phyloP scores from a whole-genome alignment of 2,329 filamentous ascomycete genomes.

The Penicillium sp. region DNA sequence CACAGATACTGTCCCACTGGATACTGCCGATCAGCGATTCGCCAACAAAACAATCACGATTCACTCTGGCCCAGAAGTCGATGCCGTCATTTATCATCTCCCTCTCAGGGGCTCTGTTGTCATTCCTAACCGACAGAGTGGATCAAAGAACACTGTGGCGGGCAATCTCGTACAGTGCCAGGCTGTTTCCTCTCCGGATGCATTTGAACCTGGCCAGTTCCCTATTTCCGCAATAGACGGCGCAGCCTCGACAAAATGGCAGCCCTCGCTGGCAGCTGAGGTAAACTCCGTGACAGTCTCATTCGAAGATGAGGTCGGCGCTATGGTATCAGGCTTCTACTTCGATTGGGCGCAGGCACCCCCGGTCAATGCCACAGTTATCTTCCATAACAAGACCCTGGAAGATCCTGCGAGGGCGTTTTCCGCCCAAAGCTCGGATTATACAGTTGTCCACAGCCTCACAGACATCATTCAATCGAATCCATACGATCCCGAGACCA shows the following conservation, averaged over 20 bases:
- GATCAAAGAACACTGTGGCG: slow-evolving; percentile 53
- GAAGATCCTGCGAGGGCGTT: slow-evolving; percentile 19
- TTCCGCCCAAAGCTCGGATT: slow-evolving; percentile 11
- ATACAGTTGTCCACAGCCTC: slow-evolving; percentile 27
- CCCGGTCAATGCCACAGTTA: slow-evolving; percentile 54
- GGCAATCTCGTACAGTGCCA: slow-evolving; percentile 67
- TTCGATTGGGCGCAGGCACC: slow-evolving; percentile 63
- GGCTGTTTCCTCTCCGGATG: slow-evolving; percentile 50
- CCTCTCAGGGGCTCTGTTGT: slow-evolving; percentile 52
- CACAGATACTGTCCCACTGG: slow-evolving; percentile 43
- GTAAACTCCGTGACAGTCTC: slow-evolving; percentile 59
- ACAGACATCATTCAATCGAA: slow-evolving; percentile 38
- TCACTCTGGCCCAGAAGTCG: slow-evolving; percentile 51
- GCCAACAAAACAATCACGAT: slow-evolving; percentile 58
- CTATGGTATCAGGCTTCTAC: slow-evolving; percentile 46
- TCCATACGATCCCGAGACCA: slow-evolving; percentile 37
- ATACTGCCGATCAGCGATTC: slow-evolving; percentile 57
- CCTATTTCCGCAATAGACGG: slow-evolving; percentile 67
- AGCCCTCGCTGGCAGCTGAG: slow-evolving; percentile 54
- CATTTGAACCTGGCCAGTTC: slow-evolving; percentile 65
- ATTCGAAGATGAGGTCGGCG: slow-evolving; percentile 41
- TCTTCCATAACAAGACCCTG: slow-evolving; percentile 53
- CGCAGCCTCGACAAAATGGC: slow-evolving; percentile 66
- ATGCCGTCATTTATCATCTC: slow-evolving; percentile 48
- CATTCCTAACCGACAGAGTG: slow-evolving; percentile 60